Evolutionary conservation across 2,329 filamentous ascomycete species (phyloP), one percentile per base, ranked within the genome.

Genomic region (Cytospora paraplurivora): DNA sequence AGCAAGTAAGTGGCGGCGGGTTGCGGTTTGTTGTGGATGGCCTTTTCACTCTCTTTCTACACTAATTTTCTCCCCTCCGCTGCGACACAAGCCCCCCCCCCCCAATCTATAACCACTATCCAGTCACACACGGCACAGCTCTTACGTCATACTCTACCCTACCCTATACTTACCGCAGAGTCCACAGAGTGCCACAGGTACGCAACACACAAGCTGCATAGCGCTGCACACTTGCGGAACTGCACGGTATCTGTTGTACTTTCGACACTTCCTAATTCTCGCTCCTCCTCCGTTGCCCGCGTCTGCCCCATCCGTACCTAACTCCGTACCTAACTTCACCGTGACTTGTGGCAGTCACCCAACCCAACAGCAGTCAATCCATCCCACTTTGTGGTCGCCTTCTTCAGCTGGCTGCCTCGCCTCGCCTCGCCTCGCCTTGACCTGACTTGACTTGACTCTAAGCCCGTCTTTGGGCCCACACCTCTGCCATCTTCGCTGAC

Each of bases 401-500:
- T 1, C 37, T 35, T 58, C 33, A 37, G n/a, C 57, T 53, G 32
- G 33, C 56, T n/a, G 57, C 32, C 56, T 32, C 41, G 44, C 44
- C 56, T 21, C 35, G 57, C 34, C 34, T 52, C 19, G 56, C 58
- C 38, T 60, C 35, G 33, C 37, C 58, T 60, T 32, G 58, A 37
- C 58, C 35, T 52, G 52, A 17, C 51, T 44, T 61, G 38, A 15
- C 59, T 50, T 37, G 58, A 19, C 51, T 55, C 38, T 55, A 32
- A 49, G n/a, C 38, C 50, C 19, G 2, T 27, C 37, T 37, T 37
- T 49, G 41, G 55, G n/a, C 47, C 37, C 59, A 49, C 38, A 21
- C 10, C 32, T 32, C 35, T 51, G 44, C 44, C 19, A 50, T 55
- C 21, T 41, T 50, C 59, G 21, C 49, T 33, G 33, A 47, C 19